These are phyloP conservation scores for Sphenostylis stenocarpa DNA, from an alignment of 306 rosid genomes.

Conservation along the genomic window DNA sequence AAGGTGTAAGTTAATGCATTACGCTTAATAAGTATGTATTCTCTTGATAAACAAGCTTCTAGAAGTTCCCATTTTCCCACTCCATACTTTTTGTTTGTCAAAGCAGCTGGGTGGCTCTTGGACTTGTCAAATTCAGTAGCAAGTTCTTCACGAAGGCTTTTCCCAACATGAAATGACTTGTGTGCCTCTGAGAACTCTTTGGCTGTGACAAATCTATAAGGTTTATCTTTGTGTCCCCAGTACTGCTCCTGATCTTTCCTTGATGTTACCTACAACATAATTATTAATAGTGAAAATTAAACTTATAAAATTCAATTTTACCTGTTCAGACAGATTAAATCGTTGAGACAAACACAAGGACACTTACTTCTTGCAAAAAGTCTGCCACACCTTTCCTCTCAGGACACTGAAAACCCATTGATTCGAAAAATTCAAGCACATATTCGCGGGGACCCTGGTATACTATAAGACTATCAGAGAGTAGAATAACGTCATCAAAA, in stretches of 20 bases:
- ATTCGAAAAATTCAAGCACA: slow-evolving; percentile 48
- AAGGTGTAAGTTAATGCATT: slow-evolving; percentile 56
- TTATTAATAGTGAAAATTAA: not conserved
- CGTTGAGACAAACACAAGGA: slow-evolving; percentile 1
- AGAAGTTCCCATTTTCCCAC: slow-evolving; percentile 43
- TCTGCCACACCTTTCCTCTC: slow-evolving; percentile 63
- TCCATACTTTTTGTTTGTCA: slow-evolving; percentile 51
- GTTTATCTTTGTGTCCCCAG: slow-evolving; percentile 46
- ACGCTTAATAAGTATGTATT: slow-evolving; percentile 61
- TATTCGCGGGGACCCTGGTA: slow-evolving; percentile 57
- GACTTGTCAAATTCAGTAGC: slow-evolving; percentile 53
- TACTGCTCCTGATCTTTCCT: slow-evolving; percentile 63
- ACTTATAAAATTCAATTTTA: not conserved
- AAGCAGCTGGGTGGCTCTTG: slow-evolving; percentile 57
- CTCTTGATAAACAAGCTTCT: slow-evolving; percentile 60
- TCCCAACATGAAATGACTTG: slow-evolving; percentile 48
- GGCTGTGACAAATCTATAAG: slow-evolving; percentile 49
- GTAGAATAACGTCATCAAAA: slow-evolving; percentile 59
- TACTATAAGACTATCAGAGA: slow-evolving; percentile 57
- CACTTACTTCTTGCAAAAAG: slow-evolving; percentile 60
- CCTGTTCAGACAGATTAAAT: not conserved
- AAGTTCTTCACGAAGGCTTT: slow-evolving; percentile 44
- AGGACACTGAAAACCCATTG: slow-evolving; percentile 58
- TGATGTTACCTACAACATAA: slow-evolving; percentile 53
- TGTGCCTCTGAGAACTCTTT: slow-evolving; percentile 47